phyloP scores from a whole-genome alignment of 352 stramenopile genomes.

The Aphanomyces euteiches region DNA sequence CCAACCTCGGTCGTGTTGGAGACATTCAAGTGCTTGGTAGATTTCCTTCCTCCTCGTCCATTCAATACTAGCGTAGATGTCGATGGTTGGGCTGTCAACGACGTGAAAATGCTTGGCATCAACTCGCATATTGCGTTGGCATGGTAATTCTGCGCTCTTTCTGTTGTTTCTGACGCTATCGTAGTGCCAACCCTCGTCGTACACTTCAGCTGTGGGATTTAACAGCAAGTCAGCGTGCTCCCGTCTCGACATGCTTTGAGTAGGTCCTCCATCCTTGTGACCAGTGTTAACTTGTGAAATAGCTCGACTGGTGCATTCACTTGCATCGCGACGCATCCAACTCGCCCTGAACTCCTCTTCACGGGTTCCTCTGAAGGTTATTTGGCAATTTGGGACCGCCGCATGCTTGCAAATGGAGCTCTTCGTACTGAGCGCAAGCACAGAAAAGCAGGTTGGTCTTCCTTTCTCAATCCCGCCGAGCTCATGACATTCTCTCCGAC shows the following conservation, averaged over 20 bases:
- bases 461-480: constrained; percentile 1
- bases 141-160: constrained; percentile 39
- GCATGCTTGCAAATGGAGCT: constrained; percentile 49
- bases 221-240: constrained; percentile 49
- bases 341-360: constrained; percentile 67
- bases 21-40: constrained; percentile 53
- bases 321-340: constrained; percentile 68
- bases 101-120: constrained; percentile 64
- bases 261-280: constrained; percentile 36
- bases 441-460: constrained; percentile 44
- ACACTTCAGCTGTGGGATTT: constrained; percentile 79
- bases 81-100: constrained; percentile 54
- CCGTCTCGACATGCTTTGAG: constrained; percentile 50
- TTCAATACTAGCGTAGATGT: constrained; percentile 35
- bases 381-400: constrained; percentile 71
- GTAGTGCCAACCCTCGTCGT: constrained; percentile 47
- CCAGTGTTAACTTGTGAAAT: constrained; percentile 15
- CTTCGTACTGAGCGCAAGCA: constrained; percentile 66
- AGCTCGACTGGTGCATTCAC: constrained; percentile 36
- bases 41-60: background rate
- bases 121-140: constrained; percentile 66
- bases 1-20: constrained; percentile 54
- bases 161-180: background rate
- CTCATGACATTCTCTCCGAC: background rate
- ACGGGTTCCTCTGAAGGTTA: constrained; percentile 64